Conservation (phyloP, 2,329 filamentous ascomycete species). For the Fusarium zealandicum region DNA sequence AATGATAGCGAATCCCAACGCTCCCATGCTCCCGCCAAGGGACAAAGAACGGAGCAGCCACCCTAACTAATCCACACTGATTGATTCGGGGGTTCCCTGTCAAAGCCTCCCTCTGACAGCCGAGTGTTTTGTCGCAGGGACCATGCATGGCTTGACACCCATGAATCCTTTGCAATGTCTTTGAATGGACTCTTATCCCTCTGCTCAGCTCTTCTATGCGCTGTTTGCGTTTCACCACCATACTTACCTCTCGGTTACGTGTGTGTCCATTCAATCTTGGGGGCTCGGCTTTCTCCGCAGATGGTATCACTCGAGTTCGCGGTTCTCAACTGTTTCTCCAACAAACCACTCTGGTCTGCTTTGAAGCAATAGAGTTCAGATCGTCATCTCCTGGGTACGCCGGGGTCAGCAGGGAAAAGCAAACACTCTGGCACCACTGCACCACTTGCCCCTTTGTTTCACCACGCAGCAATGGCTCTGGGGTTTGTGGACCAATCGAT, state of each 20-base stretch:
- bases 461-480: conserved; percentile 32
- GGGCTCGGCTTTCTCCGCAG: conserved; percentile 22
- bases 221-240: conserved; percentile 28
- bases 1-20: conserved; percentile 29
- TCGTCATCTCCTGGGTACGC: conserved; percentile 11
- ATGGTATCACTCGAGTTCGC: conserved; percentile 12
- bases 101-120: conserved; percentile 12
- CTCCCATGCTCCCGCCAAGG: conserved; percentile 24
- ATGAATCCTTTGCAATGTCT: conserved; percentile 7
- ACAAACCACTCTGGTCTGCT: conserved; percentile 1
- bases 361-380: conserved; percentile 18
- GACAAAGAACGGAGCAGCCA: conserved; percentile 26
- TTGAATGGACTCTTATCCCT: conserved; percentile 5
- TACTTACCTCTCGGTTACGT: conserved; percentile 31
- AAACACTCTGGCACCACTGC: conserved; percentile 23
- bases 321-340: background rate
- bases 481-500: conserved; percentile 37
- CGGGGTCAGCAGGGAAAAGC: conserved; percentile 19
- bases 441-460: conserved; percentile 35
- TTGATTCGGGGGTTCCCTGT: conserved; percentile 26
- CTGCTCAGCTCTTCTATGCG: conserved; percentile 19
- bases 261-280: conserved; percentile 18
- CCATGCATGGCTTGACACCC: conserved; percentile 40
- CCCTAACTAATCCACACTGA: conserved; percentile 15
- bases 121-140: conserved; percentile 15